Evolutionary conservation across 768 basidiomycete genomes (phyloP), one percentile per base, ranked within the genome.

Genomic region (Russula vinacea): DNA sequence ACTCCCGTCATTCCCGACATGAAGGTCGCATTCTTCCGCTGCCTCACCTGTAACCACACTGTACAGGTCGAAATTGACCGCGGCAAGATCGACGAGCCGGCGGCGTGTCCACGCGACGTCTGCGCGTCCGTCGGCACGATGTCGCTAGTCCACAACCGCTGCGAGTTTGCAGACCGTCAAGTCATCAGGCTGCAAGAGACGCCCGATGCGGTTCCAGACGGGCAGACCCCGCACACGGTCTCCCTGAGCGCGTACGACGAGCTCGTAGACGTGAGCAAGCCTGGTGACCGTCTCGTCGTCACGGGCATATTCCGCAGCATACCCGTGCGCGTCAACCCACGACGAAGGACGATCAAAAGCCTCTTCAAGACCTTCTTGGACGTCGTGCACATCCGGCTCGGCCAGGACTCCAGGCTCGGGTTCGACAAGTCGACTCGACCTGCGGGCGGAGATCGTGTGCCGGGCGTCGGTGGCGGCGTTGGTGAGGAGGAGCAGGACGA

Each of bases 1-100:
- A 98, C 97, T 0, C 93, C 96, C 13, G 90, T 99, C 71, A 98
- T 98, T 64, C 97, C 97, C 4, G 97, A 99, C 76, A 98, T 99
- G 97, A 95, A 96, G 77, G 86, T 86, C 68, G 97, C 96, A 24
- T 98, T 99, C 80, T 99, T 99, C 84, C 90, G 95, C 60, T 99
- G 97, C 76, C 80, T 92, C 32, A 90, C 89, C 42, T 99, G 97
- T 74, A 89, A 89, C 45, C 97, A 98, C 75, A 98, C 97, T n/a
- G 87, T 94, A 9, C 94, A 94, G 73, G 91, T 93, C 66, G 94
- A 97, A 72, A 97, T 98, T 56, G 95, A 98, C 75, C 88, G 95
- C n/a, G 97, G 96, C 49, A 92, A 93, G 75, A 98, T 99, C 69
- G 86, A 90, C 73, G 96, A 98, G 75, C 97, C 97, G 3, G 81